A percentile compares a stretch with the other conserved stretches of the same genome.
Evolutionary conservation across 2,329 filamentous ascomycete genomes (phyloP).

Genomic region (Coniochaeta sp.): DNA sequence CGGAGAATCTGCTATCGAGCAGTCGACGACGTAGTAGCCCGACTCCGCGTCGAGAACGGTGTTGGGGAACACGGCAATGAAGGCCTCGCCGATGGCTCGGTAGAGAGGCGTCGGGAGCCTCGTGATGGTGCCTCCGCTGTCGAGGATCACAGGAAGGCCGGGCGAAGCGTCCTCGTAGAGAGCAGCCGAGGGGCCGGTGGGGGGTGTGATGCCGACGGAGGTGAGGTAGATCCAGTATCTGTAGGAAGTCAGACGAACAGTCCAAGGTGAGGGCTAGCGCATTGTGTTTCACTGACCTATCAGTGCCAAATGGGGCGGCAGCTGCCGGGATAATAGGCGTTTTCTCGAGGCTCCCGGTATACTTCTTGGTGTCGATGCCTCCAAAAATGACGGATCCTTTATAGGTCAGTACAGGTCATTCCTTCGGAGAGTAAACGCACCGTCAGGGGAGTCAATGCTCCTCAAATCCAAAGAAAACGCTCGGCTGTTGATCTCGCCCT

Average conservation of each 20-base stretch:
- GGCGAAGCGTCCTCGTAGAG: neutral
- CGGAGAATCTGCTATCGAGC: slow-evolving; percentile 22
- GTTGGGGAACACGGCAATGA: slow-evolving; percentile 25
- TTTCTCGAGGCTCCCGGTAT: slow-evolving; percentile 32
- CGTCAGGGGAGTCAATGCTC: slow-evolving; percentile 29
- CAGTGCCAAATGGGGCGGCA: neutral
- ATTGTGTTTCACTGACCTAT: neutral
- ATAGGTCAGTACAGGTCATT: neutral
- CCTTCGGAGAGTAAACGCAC: neutral
- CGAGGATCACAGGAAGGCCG: slow-evolving; percentile 21
- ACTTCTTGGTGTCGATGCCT: slow-evolving; percentile 43
- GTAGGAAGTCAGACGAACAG: neutral
- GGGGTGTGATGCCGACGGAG: slow-evolving; percentile 4
- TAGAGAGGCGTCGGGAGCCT: slow-evolving; percentile 36
- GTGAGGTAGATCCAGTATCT: slow-evolving; percentile 16
- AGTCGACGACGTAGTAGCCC: slow-evolving; percentile 35
- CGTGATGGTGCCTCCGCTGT: slow-evolving; percentile 41
- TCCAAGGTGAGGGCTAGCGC: too few relatives aligned
- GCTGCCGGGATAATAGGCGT: slow-evolving; percentile 27
- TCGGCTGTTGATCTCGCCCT: slow-evolving; percentile 38
- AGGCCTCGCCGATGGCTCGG: slow-evolving; percentile 24
- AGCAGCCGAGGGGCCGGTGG: slow-evolving; percentile 1
- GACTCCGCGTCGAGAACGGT: slow-evolving; percentile 27
- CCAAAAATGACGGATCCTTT: slow-evolving; percentile 40
- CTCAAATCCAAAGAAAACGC: slow-evolving; percentile 42